Base-by-base conservation (phyloP, 2,329 filamentous ascomycete species). In the Tothia fuscella region DNA sequence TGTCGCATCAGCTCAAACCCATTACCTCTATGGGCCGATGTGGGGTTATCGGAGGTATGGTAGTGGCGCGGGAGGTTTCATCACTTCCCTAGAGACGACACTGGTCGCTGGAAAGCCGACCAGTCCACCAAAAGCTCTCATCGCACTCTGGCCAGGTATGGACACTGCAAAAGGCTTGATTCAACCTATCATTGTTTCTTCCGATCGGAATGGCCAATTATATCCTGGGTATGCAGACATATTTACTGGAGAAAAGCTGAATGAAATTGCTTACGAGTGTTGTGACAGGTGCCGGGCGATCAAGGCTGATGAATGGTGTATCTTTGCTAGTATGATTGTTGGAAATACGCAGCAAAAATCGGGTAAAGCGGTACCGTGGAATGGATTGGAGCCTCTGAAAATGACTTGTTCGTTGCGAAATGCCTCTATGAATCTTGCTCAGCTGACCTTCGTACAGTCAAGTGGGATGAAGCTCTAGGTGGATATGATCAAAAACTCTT, bases 71-170 rank as follows among this genome's bases (percentile, higher is more conserved):
- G 25, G 13, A 19, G 28, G 21, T 5, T 41, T 22, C 20, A 30
- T 41, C n/a, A n/a, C 21, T 4, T 41, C 39, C 21, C 16, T 26
- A 14, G 33, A 38, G 16, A 43, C 41, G 17, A 43, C 41, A 17
- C 32, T 43, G n/a, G 19, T 4, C 19, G 32, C 41, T 9, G 33
- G 33, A 16, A 5, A 20, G 6, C 41, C 41, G n/a, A 31, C 41
- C 6, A 38, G 16, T 19, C 41, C 41, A 12, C 26, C 33, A 14
- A 16, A 22, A 19, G 16, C 41, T 2, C 21, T 31, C 14, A 7
- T 43, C 21, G 41, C 41, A 14, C 17, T 43, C 5, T 43, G 41
- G 41, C 41, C 41, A n/a, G 41, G 41, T 4, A 36, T 43, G 33
- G 33, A 43, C 28, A 38, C 33, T 20, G 24, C 5, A 19, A 26